phyloP scores from a whole-genome alignment of 768 basidiomycete genomes.

The Serendipita sp. region DNA sequence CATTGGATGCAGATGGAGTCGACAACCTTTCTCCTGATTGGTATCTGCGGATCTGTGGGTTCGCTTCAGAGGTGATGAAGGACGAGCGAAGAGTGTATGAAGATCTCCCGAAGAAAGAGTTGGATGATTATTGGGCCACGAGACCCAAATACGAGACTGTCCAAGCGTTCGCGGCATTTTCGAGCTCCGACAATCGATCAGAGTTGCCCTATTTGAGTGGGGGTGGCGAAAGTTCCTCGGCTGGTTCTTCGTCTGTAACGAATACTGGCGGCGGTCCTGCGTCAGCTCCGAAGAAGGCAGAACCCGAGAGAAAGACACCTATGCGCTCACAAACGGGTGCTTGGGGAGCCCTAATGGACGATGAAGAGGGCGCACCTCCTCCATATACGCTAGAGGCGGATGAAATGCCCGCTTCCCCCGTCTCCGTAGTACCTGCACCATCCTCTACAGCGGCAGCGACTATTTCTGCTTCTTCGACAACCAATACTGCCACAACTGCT shows the following conservation, averaged over 20 bases:
- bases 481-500: background rate
- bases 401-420: background rate
- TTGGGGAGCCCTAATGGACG: background rate
- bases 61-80: constrained; percentile 51
- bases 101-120: constrained; percentile 50
- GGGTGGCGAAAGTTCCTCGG: constrained; percentile 1
- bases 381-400: constrained; percentile 49
- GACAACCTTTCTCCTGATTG: constrained; percentile 66
- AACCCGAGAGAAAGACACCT: background rate
- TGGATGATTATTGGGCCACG: constrained; percentile 58
- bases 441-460: background rate
- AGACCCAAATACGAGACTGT: constrained; percentile 26
- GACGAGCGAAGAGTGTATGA: constrained; percentile 46
- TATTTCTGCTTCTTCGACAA: background rate
- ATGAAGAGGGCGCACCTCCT: constrained; percentile 26
- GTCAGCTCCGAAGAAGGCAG: background rate
- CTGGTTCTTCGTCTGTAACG: background rate
- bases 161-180: background rate
- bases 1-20: constrained; percentile 57
- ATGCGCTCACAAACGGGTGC: background rate
- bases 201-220: background rate
- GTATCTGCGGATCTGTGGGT: constrained; percentile 69
- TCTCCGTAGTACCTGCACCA: background rate
- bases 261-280: background rate
- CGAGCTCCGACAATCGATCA: no score